These are phyloP conservation scores for Diaporthe helianthi DNA, from an alignment of 2,329 filamentous ascomycete genomes.

Conservation along the genomic window DNA sequence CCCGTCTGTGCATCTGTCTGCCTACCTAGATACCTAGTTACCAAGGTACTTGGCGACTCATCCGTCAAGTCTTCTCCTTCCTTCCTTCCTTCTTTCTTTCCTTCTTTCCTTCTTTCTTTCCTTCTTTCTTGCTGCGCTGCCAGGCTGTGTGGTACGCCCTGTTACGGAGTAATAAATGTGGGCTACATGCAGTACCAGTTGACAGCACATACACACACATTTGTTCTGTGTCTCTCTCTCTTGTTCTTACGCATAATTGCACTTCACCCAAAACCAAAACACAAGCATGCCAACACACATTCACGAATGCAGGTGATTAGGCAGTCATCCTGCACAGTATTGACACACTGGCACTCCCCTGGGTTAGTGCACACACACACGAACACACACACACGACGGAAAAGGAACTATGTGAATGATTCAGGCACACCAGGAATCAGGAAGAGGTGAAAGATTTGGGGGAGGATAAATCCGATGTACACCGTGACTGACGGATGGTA, in stretches of 20 bases:
- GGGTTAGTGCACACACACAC: too few relatives aligned
- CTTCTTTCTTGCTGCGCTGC: not conserved
- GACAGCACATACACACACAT: not conserved
- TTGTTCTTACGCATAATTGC: too few relatives aligned
- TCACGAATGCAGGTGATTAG: not conserved
- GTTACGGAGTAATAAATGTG: slow-evolving; percentile 20
- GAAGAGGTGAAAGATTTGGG: too few relatives aligned
- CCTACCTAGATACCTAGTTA: too few relatives aligned
- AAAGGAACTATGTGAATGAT: not conserved
- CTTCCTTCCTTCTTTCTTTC: not conserved
- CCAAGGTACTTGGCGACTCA: not conserved
- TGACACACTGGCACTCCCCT: not conserved
- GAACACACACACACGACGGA: not conserved
- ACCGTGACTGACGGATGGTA: too few relatives aligned
- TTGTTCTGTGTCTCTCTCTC: too few relatives aligned
- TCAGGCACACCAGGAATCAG: not conserved
- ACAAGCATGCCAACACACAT: not conserved
- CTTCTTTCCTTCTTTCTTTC: too few relatives aligned
- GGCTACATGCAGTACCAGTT: not conserved
- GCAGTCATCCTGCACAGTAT: not conserved
- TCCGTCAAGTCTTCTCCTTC: not conserved
- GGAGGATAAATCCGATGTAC: not conserved
- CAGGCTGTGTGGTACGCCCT: not conserved
- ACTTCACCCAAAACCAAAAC: not conserved
- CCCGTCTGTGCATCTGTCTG: slow-evolving; percentile 13